Conservation (phyloP, 257 asterid genomes). For the Rauvolfia tetraphylla region DNA sequence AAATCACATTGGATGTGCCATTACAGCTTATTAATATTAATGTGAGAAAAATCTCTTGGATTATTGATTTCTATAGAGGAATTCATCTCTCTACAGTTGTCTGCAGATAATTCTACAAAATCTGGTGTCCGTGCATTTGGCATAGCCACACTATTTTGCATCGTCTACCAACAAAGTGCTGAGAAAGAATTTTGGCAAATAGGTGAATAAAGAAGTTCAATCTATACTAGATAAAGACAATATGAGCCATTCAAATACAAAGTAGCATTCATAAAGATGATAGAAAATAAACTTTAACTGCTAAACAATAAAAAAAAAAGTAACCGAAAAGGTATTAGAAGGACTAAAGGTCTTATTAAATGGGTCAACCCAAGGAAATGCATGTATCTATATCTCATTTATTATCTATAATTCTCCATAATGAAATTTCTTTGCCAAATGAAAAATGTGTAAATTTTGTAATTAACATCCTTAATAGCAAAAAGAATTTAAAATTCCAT, state of each 20-base stretch:
- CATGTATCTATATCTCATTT: background rate
- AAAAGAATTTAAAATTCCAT: background rate
- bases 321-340: background rate
- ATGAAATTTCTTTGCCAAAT: background rate
- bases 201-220: background rate
- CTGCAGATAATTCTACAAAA: background rate
- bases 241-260: no score
- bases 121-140: background rate
- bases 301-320: no score
- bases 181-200: background rate
- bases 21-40: background rate
- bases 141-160: background rate
- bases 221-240: background rate
- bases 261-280: background rate
- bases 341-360: no score
- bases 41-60: background rate
- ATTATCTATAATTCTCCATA: background rate
- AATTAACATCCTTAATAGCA: background rate
- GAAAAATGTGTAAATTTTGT: background rate
- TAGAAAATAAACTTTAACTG: no score
- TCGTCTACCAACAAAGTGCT: background rate
- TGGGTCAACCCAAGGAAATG: no score
- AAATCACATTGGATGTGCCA: background rate
- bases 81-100: background rate
- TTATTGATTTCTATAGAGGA: no score